A percentile compares a stretch with the other conserved stretches of the same genome.
Conservation (phyloP, 352 stramenopile genomes). For the Phytophthora citricola region DNA sequence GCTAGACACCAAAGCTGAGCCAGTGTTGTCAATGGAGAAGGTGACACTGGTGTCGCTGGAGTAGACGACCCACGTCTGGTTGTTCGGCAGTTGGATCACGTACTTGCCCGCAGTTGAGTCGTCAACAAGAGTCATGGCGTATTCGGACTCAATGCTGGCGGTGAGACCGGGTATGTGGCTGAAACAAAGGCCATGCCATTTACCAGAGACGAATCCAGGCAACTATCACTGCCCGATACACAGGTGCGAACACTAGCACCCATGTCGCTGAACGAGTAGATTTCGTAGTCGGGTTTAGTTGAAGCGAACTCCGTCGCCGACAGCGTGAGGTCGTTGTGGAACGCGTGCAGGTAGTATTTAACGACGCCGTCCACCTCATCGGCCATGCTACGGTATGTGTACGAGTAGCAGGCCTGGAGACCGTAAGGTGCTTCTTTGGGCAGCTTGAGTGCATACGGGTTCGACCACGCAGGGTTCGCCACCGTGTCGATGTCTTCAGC, state of each 20-base stretch:
- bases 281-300: slow-evolving; percentile 63
- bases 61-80: slow-evolving; percentile 83
- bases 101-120: slow-evolving; percentile 60
- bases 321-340: slow-evolving; percentile 77
- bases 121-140: slow-evolving; percentile 55
- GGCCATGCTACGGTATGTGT: slow-evolving; percentile 63
- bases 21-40: slow-evolving; percentile 52
- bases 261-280: slow-evolving; percentile 77
- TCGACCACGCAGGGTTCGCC: slow-evolving; percentile 69
- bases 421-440: slow-evolving; percentile 60
- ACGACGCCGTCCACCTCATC: slow-evolving; percentile 55
- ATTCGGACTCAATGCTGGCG: slow-evolving; percentile 54
- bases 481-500: slow-evolving; percentile 49
- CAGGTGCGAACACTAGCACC: slow-evolving; percentile 64
- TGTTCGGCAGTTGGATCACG: slow-evolving; percentile 62
- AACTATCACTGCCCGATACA: slow-evolving; percentile 38
- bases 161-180: slow-evolving; percentile 68
- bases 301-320: slow-evolving; percentile 66
- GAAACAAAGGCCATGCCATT: slow-evolving; percentile 82
- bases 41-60: slow-evolving; percentile 45
- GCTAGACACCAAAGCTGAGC: slow-evolving; percentile 48
- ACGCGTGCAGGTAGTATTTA: slow-evolving; percentile 72
- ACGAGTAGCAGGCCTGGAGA: slow-evolving; percentile 72
- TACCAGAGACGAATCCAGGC: slow-evolving; percentile 67
- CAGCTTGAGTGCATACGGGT: slow-evolving; percentile 80